Base-by-base conservation (phyloP, 345 rosid genomes). In the Balakata baccata region DNA sequence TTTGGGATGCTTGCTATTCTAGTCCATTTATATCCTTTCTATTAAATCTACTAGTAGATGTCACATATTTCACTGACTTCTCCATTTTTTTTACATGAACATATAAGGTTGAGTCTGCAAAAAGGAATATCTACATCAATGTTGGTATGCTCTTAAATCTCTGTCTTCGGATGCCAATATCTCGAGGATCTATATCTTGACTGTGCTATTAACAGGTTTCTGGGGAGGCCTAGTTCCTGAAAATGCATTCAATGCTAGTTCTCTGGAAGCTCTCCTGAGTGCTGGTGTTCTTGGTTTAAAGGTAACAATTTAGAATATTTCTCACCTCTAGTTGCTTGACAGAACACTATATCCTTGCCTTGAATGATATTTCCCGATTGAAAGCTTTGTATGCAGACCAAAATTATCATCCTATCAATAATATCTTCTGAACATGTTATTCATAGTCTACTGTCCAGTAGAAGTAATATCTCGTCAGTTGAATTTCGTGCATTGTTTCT, bases 141-240 rank as follows among this genome's bases (percentile, higher is more conserved):
- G 97, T 92, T 56, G 98, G 98, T 92, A 89, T 56, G 86, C 65
- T 79, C 74, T 74, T 65, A 23, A 78, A 80, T 75, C 72, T 51
- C 14, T 29, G 37, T 39, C 34, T 61, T 68, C n/a, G 66, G 64
- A 52, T 78, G 68, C 62, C 47, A 53, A 45, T 81, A 63, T 75
- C 50, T 60, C 25, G 53, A 72, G 74, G 25, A 69, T 16, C 25
- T 4, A 18, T 8, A 3, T 64, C 38, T 50, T 57, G 73, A 74
- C 12, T 49, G 6, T 43, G 38, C 37, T 64, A 25, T 70, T 52
- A 81, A 64, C 82, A 92, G 99, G 99, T 64, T 95, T 95, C 59
- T 95, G 99, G 99, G 99, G 99, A 75, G 98, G 99, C 75, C 82
- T 92, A 62, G 98, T 91, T 69, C 98, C 99, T 72, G 98, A 82